Percentiles rank a stretch among this genome's conserved stretches.
Evolutionary conservation across 2,329 filamentous ascomycete genomes (phyloP).

Genomic region (Fusarium dlaminii): DNA sequence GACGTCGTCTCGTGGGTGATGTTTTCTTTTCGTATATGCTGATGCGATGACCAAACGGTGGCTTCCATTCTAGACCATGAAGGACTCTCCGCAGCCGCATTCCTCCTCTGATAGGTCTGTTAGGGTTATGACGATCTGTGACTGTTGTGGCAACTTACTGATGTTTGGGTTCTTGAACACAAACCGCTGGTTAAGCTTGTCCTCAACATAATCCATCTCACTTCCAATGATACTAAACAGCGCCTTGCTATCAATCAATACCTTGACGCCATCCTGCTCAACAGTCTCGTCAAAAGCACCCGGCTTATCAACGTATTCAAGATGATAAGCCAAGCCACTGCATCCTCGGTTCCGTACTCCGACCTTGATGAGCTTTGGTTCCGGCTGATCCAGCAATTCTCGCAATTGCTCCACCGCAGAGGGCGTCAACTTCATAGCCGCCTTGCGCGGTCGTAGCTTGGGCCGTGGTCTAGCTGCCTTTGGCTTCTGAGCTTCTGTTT

Average conservation of each 20-base stretch:
- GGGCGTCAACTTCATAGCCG: constrained; percentile 86
- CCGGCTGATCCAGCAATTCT: constrained; percentile 80
- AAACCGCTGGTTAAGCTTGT: constrained; percentile 91
- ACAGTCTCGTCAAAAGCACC: constrained; percentile 90
- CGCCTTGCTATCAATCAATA: constrained; percentile 96
- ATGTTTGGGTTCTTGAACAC: constrained; percentile 98
- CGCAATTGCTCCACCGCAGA: constrained; percentile 82
- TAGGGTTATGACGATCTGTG: constrained; percentile 31
- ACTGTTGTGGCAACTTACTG: constrained; percentile 71
- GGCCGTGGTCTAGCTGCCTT: constrained; percentile 56
- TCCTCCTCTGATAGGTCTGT: constrained; percentile 77
- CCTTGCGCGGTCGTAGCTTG: constrained; percentile 75
- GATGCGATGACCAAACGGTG: background rate
- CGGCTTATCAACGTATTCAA: constrained; percentile 94
- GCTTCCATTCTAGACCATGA: constrained; percentile 72
- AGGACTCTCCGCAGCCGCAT: constrained; percentile 96
- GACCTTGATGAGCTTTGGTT: constrained; percentile 92
- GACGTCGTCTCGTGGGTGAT: constrained; percentile 24
- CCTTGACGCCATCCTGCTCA: constrained; percentile 94
- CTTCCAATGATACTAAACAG: constrained; percentile 97
- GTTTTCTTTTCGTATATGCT: background rate
- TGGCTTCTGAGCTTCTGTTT: constrained; percentile 74
- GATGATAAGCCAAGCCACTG: constrained; percentile 89
- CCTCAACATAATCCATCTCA: constrained; percentile 99
- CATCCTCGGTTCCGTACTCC: constrained; percentile 95